Conservation (phyloP, 306 rosid species). For the Dryas alaskensis region DNA sequence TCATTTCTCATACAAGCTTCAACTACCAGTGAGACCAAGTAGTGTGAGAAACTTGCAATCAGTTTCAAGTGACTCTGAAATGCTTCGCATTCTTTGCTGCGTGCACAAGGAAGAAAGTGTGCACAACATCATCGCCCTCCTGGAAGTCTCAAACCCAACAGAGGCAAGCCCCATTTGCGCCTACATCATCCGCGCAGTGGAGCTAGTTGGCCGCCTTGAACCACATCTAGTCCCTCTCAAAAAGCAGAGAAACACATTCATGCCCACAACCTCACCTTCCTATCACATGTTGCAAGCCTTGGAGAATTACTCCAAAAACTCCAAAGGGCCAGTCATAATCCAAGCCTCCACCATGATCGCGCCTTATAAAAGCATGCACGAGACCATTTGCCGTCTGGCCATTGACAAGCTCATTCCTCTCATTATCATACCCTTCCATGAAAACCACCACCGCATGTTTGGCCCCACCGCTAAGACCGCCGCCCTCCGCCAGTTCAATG, state of each 20-base stretch:
- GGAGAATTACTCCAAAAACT: slow-evolving; percentile 40
- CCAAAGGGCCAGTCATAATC: slow-evolving; percentile 30
- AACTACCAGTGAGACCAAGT: not conserved
- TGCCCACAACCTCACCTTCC: slow-evolving; percentile 13
- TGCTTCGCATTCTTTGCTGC: slow-evolving; percentile 47
- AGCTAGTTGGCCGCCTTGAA: slow-evolving; percentile 55
- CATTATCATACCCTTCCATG: slow-evolving; percentile 49
- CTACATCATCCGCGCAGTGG: slow-evolving; percentile 45
- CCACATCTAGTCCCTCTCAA: slow-evolving; percentile 48
- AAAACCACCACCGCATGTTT: slow-evolving; percentile 1
- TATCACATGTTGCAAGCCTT: slow-evolving; percentile 51
- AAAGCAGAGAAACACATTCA: slow-evolving; percentile 9
- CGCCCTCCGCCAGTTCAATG: slow-evolving; percentile 34
- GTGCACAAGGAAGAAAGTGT: slow-evolving; percentile 56
- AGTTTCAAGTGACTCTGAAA: not conserved
- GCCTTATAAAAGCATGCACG: slow-evolving; percentile 55
- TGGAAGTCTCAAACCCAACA: slow-evolving; percentile 53
- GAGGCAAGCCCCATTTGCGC: slow-evolving; percentile 33
- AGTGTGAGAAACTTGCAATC: not conserved
- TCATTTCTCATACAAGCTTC: slow-evolving; percentile 48
- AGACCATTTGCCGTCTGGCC: slow-evolving; percentile 35
- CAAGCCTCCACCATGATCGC: slow-evolving; percentile 44
- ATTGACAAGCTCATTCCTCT: slow-evolving; percentile 28
- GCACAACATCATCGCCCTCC: slow-evolving; percentile 45
- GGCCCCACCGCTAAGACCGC: not conserved